Base-by-base conservation (phyloP, 2,329 filamentous ascomycete species). In the Arthrobotrys sinensis region DNA sequence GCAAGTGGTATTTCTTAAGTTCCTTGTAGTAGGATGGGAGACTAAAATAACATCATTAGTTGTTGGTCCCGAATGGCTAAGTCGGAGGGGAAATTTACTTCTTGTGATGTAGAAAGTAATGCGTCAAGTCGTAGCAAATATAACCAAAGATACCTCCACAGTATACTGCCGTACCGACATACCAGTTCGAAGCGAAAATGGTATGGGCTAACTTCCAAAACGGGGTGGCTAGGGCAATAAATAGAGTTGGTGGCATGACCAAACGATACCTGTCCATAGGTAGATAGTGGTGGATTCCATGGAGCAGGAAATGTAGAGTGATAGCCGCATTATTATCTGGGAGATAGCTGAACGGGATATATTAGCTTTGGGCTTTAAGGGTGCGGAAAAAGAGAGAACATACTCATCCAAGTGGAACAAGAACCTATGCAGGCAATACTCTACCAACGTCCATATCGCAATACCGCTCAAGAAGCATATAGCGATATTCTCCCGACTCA, bases 21-120 rank as follows among this genome's bases (percentile, higher is more conserved):
- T 90, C 88, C 85, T 92, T 93, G 86, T 96, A 98, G 88, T 93
- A 97, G 1, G 91, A 86, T 14, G 96, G 96, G 1, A 99, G 90
- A 82, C 89, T 90, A 76, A 0, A 63, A 36, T 40, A 57, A 67
- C 57, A 57, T 36, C 28, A 52, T 11, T 19, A 43, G 28, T 21
- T 34, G 11, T 38, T n/a, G 38, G n/a, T 11, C 28, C 43, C 10
- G 16, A 75, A 16, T 3, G 34, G 28, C 52, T 16, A n/a, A 12
- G 21, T 2, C 24, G 24, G 24, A 19, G n/a, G 28, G 69, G 45
- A 87, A 40, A 24, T 88, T 84, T 84, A 90, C 88, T 93, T 96
- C 86, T 92, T 90, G 86, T 99, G 96, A 85, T 99, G 96, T 45
- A 99, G 89, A 88, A 99, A 99, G 88, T 98, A 99, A 85, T 99